These are phyloP conservation scores for Debaryomyces subglobosus DNA, from an alignment of 1,139 yeast genomes.

Conservation along the genomic window DNA sequence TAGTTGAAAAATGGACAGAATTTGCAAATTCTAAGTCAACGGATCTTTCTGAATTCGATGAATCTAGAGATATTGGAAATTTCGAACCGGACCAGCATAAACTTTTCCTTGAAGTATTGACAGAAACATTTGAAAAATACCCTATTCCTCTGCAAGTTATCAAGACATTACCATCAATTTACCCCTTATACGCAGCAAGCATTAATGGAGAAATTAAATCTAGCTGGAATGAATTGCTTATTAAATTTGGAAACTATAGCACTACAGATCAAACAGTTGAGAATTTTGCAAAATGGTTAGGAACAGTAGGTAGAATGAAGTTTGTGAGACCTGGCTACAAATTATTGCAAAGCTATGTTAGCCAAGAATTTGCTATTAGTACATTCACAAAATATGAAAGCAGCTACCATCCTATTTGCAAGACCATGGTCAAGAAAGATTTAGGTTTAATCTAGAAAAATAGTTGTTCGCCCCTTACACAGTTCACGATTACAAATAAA, in stretches of 20 bases:
- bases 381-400: constrained; percentile 28
- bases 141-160: constrained; percentile 21
- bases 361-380: constrained; percentile 32
- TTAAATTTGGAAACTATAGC: constrained; percentile 28
- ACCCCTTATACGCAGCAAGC: constrained; percentile 27
- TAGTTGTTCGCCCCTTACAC: background rate
- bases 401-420: constrained; percentile 45
- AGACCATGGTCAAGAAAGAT: constrained; percentile 40
- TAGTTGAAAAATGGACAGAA: constrained; percentile 31
- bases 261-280: constrained; percentile 22
- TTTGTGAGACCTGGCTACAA: constrained; percentile 46
- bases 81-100: constrained; percentile 41
- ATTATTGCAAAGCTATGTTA: constrained; percentile 29
- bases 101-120: constrained; percentile 36
- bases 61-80: constrained; percentile 23
- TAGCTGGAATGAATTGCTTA: constrained; percentile 35
- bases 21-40: constrained; percentile 10
- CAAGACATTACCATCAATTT: constrained; percentile 24
- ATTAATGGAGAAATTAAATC: constrained; percentile 39
- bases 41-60: constrained; percentile 16
- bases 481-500: background rate
- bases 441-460: constrained; percentile 17
- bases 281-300: constrained; percentile 40
- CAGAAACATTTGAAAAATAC: constrained; percentile 22
- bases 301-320: constrained; percentile 48